Base-by-base conservation (phyloP, 345 rosid genomes). In the Gossypium ekmanianum region DNA sequence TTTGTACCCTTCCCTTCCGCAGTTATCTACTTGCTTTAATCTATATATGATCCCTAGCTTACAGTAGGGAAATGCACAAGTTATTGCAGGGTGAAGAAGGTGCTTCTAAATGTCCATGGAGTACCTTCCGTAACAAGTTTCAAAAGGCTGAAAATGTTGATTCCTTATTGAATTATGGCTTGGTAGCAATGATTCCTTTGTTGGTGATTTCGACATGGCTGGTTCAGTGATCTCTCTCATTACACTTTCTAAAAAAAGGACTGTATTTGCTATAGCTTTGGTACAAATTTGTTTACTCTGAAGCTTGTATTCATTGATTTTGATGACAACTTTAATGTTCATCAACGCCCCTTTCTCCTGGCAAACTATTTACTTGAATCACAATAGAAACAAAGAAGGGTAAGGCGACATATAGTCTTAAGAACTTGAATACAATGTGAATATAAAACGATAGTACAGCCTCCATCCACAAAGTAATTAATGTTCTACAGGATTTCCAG, bases 111-210 rank as follows among this genome's bases (percentile, higher is more conserved):
- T 75, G 29, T 39, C 81, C 74, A 64, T 77, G 83, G 84, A 75
- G 29, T 71, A 73, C 77, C 41, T 75, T 88, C 52, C 75, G 58
- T 13, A 73, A 72, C 61, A 82, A 79, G 81, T 51, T 89, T 62
- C 84, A 64, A 71, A 84, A 79, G 65, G 47, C 84, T 77, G 91
- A 82, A 73, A 80, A 88, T 70, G 78, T 76, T 0, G 97, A 94
- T 77, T 77, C 82, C 56, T 76, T 91, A 73, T 88, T 91, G 75
- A 85, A 85, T 69, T 88, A 82, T 57, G 90, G 97, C 74, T 73
- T 94, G 82, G 73, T 79, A 12, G 74, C 83, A 61, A 88, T 91
- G 91, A 64, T 91, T 83, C 78, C 84, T 52, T 70, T 70, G 11
- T 52, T 70, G 61, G 61, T 11, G 61, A 6, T 70, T n/a, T 70